Evolutionary conservation across 345 rosid genomes (phyloP).

Genomic region (Melastoma malabathricum): DNA sequence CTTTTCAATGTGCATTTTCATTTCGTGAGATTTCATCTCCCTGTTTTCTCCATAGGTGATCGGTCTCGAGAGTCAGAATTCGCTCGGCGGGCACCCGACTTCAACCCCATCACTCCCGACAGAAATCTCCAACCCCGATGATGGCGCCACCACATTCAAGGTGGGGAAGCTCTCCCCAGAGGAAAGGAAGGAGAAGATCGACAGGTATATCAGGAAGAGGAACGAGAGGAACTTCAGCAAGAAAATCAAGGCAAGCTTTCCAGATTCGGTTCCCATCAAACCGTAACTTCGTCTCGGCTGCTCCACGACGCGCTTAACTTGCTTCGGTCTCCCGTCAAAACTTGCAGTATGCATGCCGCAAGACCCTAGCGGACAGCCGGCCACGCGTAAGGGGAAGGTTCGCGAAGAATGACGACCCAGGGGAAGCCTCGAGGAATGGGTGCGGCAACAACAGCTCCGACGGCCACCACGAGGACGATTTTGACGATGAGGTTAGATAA

Average conservation of each 20-base stretch:
- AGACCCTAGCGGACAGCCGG: slow-evolving; percentile 83
- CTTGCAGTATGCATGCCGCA: slow-evolving; percentile 81
- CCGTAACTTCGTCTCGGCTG: not conserved
- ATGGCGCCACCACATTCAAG: slow-evolving; percentile 33
- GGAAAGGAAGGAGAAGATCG: slow-evolving; percentile 84
- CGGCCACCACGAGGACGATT: slow-evolving; percentile 2
- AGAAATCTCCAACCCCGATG: slow-evolving; percentile 63
- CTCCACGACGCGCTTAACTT: no score
- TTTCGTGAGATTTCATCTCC: not conserved
- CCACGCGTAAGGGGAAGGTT: slow-evolving; percentile 93
- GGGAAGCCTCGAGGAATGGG: slow-evolving; percentile 22
- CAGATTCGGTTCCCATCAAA: not conserved
- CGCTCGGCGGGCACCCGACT: slow-evolving; percentile 25
- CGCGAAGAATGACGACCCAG: slow-evolving; percentile 79
- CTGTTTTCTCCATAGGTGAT: slow-evolving; percentile 22
- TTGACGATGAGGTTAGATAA: slow-evolving; percentile 2
- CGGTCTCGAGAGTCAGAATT: slow-evolving; percentile 36
- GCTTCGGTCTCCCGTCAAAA: no score
- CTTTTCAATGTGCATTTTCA: not conserved
- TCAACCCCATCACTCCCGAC: slow-evolving; percentile 32
- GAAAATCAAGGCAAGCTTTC: slow-evolving; percentile 67
- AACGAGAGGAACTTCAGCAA: slow-evolving; percentile 93
- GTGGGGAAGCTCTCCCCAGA: slow-evolving; percentile 73
- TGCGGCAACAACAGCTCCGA: not conserved
- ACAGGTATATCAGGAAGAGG: slow-evolving; percentile 83